Percentiles rank a stretch among this genome's conserved stretches.
These are phyloP conservation scores for Vaccinium vitisidaea DNA, from an alignment of 148 eudicot species.

Conservation along the genomic window DNA sequence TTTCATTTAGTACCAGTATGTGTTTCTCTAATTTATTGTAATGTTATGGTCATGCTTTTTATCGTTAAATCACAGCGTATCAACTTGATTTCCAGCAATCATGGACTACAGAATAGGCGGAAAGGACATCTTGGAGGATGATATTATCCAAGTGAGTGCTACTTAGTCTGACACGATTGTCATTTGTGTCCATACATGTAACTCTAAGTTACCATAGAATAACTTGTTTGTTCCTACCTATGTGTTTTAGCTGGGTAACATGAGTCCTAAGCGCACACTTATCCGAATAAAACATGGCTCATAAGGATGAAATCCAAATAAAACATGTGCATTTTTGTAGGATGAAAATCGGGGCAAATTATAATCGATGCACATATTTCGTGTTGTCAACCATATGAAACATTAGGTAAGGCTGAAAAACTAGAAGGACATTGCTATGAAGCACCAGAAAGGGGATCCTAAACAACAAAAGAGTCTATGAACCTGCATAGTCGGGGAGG, in stretches of 20 bases:
- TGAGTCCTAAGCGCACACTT: neutral
- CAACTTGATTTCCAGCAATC: slow-evolving; percentile 86
- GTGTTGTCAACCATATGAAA: neutral
- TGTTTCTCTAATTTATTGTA: slow-evolving; percentile 30
- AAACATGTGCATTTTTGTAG: neutral
- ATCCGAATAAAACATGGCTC: neutral
- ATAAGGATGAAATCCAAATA: neutral
- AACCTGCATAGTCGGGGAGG: neutral
- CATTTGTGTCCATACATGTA: slow-evolving; percentile 7
- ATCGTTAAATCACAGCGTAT: slow-evolving; percentile 48
- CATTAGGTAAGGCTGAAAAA: neutral
- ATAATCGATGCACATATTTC: neutral
- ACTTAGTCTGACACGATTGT: slow-evolving; percentile 15
- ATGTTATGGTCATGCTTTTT: slow-evolving; percentile 41
- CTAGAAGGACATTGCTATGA: neutral
- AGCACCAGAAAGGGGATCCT: neutral
- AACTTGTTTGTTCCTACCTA: neutral
- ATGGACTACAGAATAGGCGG: slow-evolving; percentile 79
- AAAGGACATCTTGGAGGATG: slow-evolving; percentile 74
- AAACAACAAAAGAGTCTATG: neutral
- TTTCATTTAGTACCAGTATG: slow-evolving; percentile 40
- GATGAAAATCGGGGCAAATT: neutral
- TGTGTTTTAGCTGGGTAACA: neutral
- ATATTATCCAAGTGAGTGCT: slow-evolving; percentile 81
- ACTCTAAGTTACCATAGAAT: neutral